Evolutionary conservation across 202 grass and related monocot species (phyloP).

Genomic region (Bolboschoenoplectus hybrid): DNA sequence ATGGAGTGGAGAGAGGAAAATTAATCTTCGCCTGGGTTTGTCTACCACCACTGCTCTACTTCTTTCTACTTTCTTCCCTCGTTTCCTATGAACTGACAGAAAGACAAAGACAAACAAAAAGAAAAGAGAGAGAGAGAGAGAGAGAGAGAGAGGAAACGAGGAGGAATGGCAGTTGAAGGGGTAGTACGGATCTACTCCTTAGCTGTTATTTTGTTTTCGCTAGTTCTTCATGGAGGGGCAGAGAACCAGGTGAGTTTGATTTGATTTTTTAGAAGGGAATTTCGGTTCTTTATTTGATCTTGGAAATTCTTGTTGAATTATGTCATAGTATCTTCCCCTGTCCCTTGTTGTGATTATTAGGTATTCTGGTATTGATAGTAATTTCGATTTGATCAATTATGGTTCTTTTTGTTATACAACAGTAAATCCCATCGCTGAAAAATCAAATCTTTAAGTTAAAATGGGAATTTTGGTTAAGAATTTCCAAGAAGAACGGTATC

Average conservation of each 20-base stretch:
- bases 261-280: not conserved
- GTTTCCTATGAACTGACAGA: conserved; percentile 20
- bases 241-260: conserved; percentile 29
- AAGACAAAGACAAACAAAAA: conserved; percentile 10
- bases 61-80: not conserved
- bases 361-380: not conserved
- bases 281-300: conserved; percentile 20
- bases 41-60: not conserved
- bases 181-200: conserved; percentile 42
- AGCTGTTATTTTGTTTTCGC: conserved; percentile 27
- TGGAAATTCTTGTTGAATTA: conserved; percentile 16
- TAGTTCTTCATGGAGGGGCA: conserved; percentile 15
- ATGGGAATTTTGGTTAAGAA: conserved; percentile 4
- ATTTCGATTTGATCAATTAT: conserved; percentile 21
- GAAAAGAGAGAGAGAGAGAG: not conserved
- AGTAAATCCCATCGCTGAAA: not conserved
- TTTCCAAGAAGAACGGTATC: not conserved
- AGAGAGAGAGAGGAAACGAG: not conserved
- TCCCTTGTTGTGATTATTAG: not conserved
- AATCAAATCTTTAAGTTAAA: not conserved
- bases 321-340: not conserved
- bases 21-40: conserved; percentile 13
- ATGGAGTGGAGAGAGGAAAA: not conserved
- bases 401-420: not conserved
- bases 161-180: conserved; percentile 23